Evolutionary conservation across 345 rosid species (phyloP).

Genomic region (Litchi chinensis): DNA sequence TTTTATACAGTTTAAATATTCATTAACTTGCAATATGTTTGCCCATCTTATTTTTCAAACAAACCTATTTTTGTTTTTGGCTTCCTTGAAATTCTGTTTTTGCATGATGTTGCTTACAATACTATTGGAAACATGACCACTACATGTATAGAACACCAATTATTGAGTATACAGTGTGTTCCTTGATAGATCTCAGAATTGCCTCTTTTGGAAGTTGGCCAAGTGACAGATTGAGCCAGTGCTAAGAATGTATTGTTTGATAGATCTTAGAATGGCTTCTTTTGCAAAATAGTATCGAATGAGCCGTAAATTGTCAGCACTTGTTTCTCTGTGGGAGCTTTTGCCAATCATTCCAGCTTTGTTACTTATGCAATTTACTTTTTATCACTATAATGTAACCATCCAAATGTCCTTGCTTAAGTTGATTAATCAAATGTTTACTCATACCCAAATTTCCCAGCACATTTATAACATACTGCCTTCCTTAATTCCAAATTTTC

Average conservation of each 20-base stretch:
- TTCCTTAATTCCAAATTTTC: conserved; percentile 15
- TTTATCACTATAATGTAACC: background rate
- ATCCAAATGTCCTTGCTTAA: background rate
- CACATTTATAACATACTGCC: background rate
- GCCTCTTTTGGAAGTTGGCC: background rate
- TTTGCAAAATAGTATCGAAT: background rate
- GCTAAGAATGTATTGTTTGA: background rate
- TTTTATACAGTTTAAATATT: background rate
- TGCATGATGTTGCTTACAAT: background rate
- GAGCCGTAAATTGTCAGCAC: background rate
- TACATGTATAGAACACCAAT: background rate
- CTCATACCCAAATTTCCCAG: background rate
- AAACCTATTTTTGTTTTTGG: background rate
- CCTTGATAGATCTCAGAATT: background rate
- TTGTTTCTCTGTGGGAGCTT: background rate
- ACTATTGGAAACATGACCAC: background rate
- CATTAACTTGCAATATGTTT: background rate
- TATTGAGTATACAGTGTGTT: background rate
- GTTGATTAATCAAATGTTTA: background rate
- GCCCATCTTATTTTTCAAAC: background rate
- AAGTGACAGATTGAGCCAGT: background rate
- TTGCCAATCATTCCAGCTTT: background rate
- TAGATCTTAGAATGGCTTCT: background rate
- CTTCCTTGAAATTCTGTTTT: background rate
- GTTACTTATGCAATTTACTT: background rate